Evolutionary conservation across 176 grass and related monocot genomes (phyloP).

Genomic region (Triticum turgidum): DNA sequence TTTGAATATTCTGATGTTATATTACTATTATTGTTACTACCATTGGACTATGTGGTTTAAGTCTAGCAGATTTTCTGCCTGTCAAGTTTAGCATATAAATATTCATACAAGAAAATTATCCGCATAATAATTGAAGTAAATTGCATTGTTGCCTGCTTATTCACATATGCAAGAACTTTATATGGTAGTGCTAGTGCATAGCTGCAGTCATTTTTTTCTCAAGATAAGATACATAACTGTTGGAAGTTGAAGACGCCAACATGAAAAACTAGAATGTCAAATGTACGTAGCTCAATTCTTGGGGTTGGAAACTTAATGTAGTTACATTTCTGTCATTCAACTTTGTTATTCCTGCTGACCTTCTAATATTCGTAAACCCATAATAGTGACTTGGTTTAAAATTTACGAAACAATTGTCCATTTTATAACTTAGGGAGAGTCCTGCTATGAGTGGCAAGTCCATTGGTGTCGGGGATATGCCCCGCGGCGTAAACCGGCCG

Average conservation of each 20-base stretch:
- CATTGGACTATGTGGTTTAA: too few relatives aligned
- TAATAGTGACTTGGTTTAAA: not conserved
- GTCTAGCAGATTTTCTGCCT: too few relatives aligned
- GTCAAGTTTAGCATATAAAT: too few relatives aligned
- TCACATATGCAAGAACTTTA: not conserved
- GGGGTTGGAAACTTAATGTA: not conserved
- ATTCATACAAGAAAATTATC: not conserved
- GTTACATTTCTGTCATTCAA: not conserved
- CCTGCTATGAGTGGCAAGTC: not conserved
- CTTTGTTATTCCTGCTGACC: not conserved
- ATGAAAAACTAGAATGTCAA: not conserved
- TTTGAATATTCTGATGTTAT: too few relatives aligned
- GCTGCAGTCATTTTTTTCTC: not conserved
- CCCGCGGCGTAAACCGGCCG: too few relatives aligned
- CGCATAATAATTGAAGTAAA: not conserved
- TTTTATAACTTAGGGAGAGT: not conserved
- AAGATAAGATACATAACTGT: not conserved
- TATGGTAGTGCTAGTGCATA: not conserved
- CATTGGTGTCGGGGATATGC: not conserved
- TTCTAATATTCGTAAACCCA: not conserved
- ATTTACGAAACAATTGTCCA: not conserved
- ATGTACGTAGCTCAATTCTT: not conserved
- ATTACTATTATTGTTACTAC: too few relatives aligned
- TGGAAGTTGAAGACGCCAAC: not conserved
- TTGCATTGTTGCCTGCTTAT: too few relatives aligned